These are phyloP conservation scores for Pseudogymnoascus sp. DNA, from an alignment of 2,329 filamentous ascomycete genomes.

Conservation along the genomic window DNA sequence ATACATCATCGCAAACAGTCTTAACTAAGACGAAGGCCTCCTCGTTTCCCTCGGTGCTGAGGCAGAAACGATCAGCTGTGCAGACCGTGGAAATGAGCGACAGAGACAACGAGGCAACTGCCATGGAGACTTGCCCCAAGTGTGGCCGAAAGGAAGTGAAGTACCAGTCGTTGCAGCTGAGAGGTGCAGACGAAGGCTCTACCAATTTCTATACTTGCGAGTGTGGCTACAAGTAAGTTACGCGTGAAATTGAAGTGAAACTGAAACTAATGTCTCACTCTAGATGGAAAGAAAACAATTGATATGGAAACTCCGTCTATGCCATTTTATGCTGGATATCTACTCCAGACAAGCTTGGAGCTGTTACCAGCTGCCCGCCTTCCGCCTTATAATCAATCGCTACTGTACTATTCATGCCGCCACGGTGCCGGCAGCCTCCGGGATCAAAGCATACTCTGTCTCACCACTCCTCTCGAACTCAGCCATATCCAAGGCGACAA, in stretches of 20 bases:
- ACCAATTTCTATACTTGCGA: slow-evolving; percentile 87
- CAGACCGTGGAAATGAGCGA: slow-evolving; percentile 74
- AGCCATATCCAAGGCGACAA: slow-evolving; percentile 96
- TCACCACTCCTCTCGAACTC: slow-evolving; percentile 89
- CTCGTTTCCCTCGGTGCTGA: slow-evolving; percentile 82
- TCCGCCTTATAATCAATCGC: not conserved
- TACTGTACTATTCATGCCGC: not conserved
- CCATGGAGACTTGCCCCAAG: slow-evolving; percentile 63
- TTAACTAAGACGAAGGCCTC: slow-evolving; percentile 78
- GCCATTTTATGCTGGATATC: slow-evolving; percentile 8
- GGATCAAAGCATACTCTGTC: slow-evolving; percentile 85
- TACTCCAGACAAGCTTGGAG: not conserved
- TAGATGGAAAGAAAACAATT: slow-evolving; percentile 32
- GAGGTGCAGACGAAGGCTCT: slow-evolving; percentile 89
- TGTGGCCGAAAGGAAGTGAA: slow-evolving; percentile 77
- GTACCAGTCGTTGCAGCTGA: slow-evolving; percentile 76
- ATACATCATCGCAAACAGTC: slow-evolving; percentile 67
- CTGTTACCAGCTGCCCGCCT: not conserved
- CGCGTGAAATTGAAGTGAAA: slow-evolving; percentile 7
- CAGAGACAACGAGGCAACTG: slow-evolving; percentile 62
- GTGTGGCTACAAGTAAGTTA: slow-evolving; percentile 69
- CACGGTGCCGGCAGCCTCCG: slow-evolving; percentile 38
- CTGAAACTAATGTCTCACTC: slow-evolving; percentile 12
- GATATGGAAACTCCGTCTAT: slow-evolving; percentile 14
- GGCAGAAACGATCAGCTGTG: slow-evolving; percentile 78